Evolutionary conservation across 805 yeast genomes (phyloP), one percentile per base, ranked within the genome.

Genomic region (Barnettozyma wickerhamii): DNA sequence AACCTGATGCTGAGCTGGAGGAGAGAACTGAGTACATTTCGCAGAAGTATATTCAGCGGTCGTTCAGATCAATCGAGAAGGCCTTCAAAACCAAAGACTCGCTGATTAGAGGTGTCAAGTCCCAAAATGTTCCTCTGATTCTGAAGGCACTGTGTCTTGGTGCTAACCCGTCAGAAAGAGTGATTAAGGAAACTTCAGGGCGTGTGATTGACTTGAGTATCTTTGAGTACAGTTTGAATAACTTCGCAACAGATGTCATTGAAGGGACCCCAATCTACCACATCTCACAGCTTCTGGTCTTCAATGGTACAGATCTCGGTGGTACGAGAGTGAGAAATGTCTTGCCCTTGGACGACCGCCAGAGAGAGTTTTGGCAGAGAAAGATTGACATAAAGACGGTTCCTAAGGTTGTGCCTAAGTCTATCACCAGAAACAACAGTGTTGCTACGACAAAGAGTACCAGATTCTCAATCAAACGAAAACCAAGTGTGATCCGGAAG

Each of bases 21-120:
- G 71, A 70, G 27, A 66, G 95, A 36, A 63, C 75, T 24, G 58
- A 59, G n/a, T 88, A 72, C 54, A 81, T 87, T 35, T 71, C 71
- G 7, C 67, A 72, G 31, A 90, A 90, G 60, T 90, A 90, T 56
- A 67, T 69, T 19, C 63, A 61, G 5, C 77, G 75, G 58, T 65
- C 61, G 30, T 89, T 60, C 52, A 64, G 74, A 10, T 47, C 12
- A 1, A 15, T 10, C 5, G 49, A 43, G 2, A 33, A 40, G 2
- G 33, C 30, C 9, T 48, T 49, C 31, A 44, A 47, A 21, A 52
- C 60, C 6, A 62, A 66, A 40, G 66, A 65, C 35, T 52, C 60
- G 2, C 53, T 81, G 23, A 66, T 81, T n/a, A 69, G 69, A 42
- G 77, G 81, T 0, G 67, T 80, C 3, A 75, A 73, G 39, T 60